Percentiles rank a stretch among this genome's conserved stretches.
Evolutionary conservation across 2,329 filamentous ascomycete species (phyloP).

Genomic region (Microcyclospora pomicola): DNA sequence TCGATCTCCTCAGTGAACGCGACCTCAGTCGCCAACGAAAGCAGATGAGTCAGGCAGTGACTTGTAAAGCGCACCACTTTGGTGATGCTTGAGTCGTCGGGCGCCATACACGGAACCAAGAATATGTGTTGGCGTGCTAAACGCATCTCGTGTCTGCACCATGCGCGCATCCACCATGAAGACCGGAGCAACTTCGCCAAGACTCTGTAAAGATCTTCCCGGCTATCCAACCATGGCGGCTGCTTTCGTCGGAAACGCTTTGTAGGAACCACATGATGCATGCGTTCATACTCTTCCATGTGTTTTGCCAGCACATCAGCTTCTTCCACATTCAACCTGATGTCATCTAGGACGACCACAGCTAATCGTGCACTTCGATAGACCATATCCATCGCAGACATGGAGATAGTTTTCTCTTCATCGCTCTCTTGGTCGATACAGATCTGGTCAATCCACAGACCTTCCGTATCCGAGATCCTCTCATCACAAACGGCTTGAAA

Average conservation of each 20-base stretch:
- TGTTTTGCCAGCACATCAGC: constrained; percentile 25
- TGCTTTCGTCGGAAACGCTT: constrained; percentile 21
- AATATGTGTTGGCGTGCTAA: constrained; percentile 29
- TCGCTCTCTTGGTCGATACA: constrained; percentile 31
- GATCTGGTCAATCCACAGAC: constrained; percentile 33
- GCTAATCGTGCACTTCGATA: constrained; percentile 29
- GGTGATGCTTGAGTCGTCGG: constrained; percentile 7
- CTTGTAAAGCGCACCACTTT: constrained; percentile 27
- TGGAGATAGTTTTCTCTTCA: constrained; percentile 25
- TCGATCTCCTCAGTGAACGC: constrained; percentile 20
- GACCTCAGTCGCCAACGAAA: constrained; percentile 23
- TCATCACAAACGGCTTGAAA: constrained; percentile 30
- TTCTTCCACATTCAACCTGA: constrained; percentile 23
- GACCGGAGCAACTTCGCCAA: constrained; percentile 26
- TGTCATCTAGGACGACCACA: constrained; percentile 30
- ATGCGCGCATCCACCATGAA: constrained; percentile 31
- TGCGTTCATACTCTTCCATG: constrained; percentile 23
- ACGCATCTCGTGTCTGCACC: constrained; percentile 33
- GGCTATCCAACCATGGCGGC: constrained; percentile 19
- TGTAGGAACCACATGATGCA: constrained; percentile 16
- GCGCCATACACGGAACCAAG: constrained; percentile 23
- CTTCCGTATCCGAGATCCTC: constrained; percentile 23
- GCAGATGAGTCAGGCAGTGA: constrained; percentile 28
- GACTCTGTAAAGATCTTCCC: constrained; percentile 20
- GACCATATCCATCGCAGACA: constrained; percentile 29